Evolutionary conservation across 2,329 filamentous ascomycete species (phyloP).

Genomic region (Epichloe brachyelytri): DNA sequence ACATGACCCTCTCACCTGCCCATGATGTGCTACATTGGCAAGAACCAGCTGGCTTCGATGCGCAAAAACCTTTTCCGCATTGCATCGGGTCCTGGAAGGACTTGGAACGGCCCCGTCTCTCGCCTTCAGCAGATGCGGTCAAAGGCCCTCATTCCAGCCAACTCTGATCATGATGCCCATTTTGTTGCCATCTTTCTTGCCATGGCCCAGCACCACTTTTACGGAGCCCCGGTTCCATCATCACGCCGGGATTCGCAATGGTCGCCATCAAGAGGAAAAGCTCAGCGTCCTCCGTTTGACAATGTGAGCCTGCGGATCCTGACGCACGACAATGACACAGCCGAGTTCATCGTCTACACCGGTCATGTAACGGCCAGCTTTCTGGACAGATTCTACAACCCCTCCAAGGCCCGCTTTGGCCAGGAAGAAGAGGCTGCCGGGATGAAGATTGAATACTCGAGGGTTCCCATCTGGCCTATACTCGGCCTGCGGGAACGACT

Average conservation of each 20-base stretch:
- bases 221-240: slow-evolving; percentile 16
- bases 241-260: slow-evolving; percentile 16
- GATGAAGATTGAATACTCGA: slow-evolving; percentile 33
- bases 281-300: slow-evolving; percentile 23
- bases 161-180: slow-evolving; percentile 38
- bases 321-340: slow-evolving; percentile 33
- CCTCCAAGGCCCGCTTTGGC: slow-evolving; percentile 24
- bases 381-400: slow-evolving; percentile 36
- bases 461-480: slow-evolving; percentile 41
- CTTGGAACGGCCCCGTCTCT: slow-evolving; percentile 33
- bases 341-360: slow-evolving; percentile 41
- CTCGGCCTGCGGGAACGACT: slow-evolving; percentile 42
- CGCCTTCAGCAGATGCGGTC: slow-evolving; percentile 34
- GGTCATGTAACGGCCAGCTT: slow-evolving; percentile 34
- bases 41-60: slow-evolving; percentile 30
- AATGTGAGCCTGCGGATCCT: slow-evolving; percentile 39
- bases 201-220: slow-evolving; percentile 45
- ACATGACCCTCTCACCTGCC: slow-evolving; percentile 15
- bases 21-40: slow-evolving; percentile 35
- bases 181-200: slow-evolving; percentile 39
- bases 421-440: slow-evolving; percentile 16
- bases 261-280: slow-evolving; percentile 10
- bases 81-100: slow-evolving; percentile 24
- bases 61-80: slow-evolving; percentile 36
- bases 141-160: slow-evolving; percentile 32